A percentile compares a stretch with the other conserved stretches of the same genome.
These are phyloP conservation scores for Antrodiella citrinella DNA, from an alignment of 768 basidiomycete species.

Conservation along the genomic window DNA sequence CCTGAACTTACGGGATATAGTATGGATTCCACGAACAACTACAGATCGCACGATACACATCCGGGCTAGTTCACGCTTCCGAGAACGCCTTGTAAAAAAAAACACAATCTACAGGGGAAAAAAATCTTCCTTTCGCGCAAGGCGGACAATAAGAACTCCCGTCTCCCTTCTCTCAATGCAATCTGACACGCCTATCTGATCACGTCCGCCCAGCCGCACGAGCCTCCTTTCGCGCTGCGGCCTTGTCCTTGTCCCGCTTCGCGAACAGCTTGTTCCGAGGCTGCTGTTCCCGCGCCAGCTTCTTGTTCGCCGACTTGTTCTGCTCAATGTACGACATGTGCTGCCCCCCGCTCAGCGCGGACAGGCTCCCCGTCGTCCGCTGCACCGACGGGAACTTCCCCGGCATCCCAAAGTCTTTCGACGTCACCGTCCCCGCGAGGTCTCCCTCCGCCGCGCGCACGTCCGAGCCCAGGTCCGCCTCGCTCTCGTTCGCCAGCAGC, in stretches of 20 bases:
- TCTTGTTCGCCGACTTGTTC: constrained; percentile 86
- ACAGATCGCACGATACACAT: no score
- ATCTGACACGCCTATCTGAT: no score
- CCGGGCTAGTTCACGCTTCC: no score
- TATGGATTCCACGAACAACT: no score
- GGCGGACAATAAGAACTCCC: no score
- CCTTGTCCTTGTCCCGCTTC: constrained; percentile 75
- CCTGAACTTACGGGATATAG: no score
- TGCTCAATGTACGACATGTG: constrained; percentile 92
- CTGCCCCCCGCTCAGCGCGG: constrained; percentile 79
- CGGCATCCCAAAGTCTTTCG: constrained; percentile 76
- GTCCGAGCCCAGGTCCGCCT: constrained; percentile 82
- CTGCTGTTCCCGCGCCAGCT: constrained; percentile 47
- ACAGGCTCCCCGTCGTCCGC: constrained; percentile 74
- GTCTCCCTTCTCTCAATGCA: background rate
- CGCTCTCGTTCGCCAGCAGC: constrained; percentile 82
- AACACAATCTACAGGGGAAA: no score
- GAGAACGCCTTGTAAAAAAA: no score
- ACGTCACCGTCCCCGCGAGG: constrained; percentile 77
- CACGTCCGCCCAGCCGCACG: constrained; percentile 10
- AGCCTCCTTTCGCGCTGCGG: constrained; percentile 40
- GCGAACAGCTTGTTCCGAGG: constrained; percentile 71
- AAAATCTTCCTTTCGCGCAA: no score
- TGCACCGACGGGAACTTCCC: constrained; percentile 56
- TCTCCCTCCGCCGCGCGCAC: constrained; percentile 79